Conservation (phyloP, 176 grass and related monocot species). For the Coix lacrymajobi region DNA sequence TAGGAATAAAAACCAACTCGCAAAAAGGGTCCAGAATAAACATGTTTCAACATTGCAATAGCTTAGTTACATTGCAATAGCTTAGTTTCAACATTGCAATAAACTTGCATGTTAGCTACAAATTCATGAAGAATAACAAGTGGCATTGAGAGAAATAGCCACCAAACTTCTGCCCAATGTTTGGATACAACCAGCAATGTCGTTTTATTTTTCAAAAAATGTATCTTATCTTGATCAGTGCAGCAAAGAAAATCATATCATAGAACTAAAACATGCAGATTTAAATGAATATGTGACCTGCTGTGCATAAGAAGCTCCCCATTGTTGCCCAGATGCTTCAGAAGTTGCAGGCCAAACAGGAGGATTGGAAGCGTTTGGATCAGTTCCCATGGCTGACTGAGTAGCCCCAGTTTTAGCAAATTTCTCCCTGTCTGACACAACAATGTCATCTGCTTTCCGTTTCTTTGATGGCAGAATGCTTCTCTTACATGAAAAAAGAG, state of each 20-base stretch:
- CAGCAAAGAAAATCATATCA: not conserved
- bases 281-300: conserved; percentile 37
- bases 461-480: conserved; percentile 70
- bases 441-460: conserved; percentile 68
- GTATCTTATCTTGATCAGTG: not conserved
- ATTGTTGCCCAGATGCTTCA: conserved; percentile 54
- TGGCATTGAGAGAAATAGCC: not conserved
- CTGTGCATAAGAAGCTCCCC: conserved; percentile 59
- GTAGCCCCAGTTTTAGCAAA: conserved; percentile 49
- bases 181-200: not conserved
- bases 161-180: not conserved
- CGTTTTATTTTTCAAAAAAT: not conserved
- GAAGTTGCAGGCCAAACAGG: conserved; percentile 52
- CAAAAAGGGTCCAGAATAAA: not conserved
- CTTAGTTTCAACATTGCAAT: no score
- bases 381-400: conserved; percentile 46
- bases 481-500: conserved; percentile 64
- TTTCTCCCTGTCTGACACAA: conserved; percentile 73
- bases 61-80: not conserved
- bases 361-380: conserved; percentile 64
- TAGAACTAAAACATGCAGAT: not conserved
- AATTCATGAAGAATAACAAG: not conserved
- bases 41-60: not conserved
- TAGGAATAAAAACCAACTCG: not conserved
- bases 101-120: not conserved